Conservation (phyloP, 1,139 yeast genomes). For the Candida mesenterica region DNA sequence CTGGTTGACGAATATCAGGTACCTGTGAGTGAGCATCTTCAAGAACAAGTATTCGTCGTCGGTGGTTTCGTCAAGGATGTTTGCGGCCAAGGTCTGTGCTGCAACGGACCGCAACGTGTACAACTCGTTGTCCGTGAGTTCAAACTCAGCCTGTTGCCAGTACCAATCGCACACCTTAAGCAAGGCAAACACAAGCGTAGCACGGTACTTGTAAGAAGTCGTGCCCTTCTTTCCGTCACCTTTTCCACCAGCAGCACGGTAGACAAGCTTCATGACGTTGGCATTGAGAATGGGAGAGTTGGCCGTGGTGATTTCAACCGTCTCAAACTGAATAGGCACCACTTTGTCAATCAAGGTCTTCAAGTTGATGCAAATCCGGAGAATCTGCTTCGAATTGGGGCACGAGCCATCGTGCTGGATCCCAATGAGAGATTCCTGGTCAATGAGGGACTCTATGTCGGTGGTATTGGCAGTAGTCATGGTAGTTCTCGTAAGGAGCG, state of each 20-base stretch:
- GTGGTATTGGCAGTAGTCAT: neutral
- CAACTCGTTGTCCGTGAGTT: constrained; percentile 67
- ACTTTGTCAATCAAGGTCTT: constrained; percentile 69
- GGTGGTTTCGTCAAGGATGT: constrained; percentile 57
- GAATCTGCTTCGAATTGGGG: constrained; percentile 68
- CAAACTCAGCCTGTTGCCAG: constrained; percentile 54
- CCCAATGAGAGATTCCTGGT: constrained; percentile 10
- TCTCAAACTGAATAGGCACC: constrained; percentile 62
- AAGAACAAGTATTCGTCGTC: constrained; percentile 68
- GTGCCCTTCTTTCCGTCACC: constrained; percentile 59
- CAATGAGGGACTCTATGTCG: constrained; percentile 36
- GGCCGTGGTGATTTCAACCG: constrained; percentile 49
- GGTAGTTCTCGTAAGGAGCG: no score
- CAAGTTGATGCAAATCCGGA: constrained; percentile 71
- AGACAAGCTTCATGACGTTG: constrained; percentile 57
- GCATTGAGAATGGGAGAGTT: constrained; percentile 64
- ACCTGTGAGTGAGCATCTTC: constrained; percentile 77
- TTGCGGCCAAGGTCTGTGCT: constrained; percentile 71
- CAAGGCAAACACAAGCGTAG: constrained; percentile 65
- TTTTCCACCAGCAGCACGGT: constrained; percentile 79
- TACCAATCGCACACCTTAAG: constrained; percentile 82
- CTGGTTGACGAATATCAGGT: constrained; percentile 62
- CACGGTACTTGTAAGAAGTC: constrained; percentile 61
- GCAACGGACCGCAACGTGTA: constrained; percentile 61
- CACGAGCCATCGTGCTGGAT: constrained; percentile 15